Evolutionary conservation across 1,139 yeast species (phyloP).

Genomic region (Yamadazyma songkhlaensis): DNA sequence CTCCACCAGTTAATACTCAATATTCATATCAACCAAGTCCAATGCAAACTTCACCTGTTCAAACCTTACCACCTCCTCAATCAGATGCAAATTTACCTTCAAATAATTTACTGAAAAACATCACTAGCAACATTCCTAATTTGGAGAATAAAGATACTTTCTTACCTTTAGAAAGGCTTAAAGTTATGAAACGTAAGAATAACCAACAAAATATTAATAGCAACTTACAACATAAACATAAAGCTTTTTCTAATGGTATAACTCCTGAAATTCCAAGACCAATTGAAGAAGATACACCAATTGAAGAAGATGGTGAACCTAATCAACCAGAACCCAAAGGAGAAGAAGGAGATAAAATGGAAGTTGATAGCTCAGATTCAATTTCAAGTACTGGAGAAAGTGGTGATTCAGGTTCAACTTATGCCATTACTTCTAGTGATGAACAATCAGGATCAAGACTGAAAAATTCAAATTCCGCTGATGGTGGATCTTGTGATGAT

Average conservation of each 20-base stretch:
- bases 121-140: constrained; percentile 1
- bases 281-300: neutral
- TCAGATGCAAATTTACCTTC: constrained; percentile 1
- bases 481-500: constrained; percentile 8
- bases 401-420: constrained; percentile 12
- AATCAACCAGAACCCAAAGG: neutral
- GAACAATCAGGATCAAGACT: constrained; percentile 12
- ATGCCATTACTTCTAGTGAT: constrained; percentile 14
- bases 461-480: constrained; percentile 9
- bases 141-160: constrained; percentile 11
- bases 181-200: constrained; percentile 18
- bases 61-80: neutral
- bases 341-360: constrained; percentile 7
- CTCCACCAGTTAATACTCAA: too few species aligned
- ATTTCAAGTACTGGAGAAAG: constrained; percentile 6
- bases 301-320: too few species aligned
- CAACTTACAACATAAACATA: constrained; percentile 10
- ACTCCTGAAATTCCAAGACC: constrained; percentile 23
- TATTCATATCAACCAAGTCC: neutral
- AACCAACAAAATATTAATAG: constrained; percentile 6
- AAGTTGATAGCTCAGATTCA: constrained; percentile 13
- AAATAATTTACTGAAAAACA: constrained; percentile 1
- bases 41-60: neutral
- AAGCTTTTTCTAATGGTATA: constrained; percentile 20
- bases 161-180: constrained; percentile 26